A percentile compares a stretch with the other conserved stretches of the same genome.
Evolutionary conservation across 2,329 filamentous ascomycete genomes (phyloP).

Genomic region (Fusarium heterosporum): DNA sequence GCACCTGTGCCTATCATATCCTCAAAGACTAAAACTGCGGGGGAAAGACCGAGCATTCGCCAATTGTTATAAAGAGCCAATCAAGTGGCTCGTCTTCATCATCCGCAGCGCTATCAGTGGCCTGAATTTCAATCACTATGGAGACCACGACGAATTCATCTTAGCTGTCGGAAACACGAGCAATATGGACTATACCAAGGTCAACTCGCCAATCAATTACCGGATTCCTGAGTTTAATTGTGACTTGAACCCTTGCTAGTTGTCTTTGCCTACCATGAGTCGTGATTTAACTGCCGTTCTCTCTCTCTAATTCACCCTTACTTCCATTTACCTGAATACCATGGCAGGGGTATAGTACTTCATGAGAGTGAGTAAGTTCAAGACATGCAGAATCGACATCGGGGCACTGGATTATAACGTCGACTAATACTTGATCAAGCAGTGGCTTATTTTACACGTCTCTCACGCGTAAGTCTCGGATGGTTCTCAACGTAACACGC

Average conservation of each 20-base stretch:
- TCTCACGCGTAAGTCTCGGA: too few species aligned
- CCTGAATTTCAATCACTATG: constrained; percentile 35
- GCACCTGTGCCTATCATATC: neutral
- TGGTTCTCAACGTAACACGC: neutral
- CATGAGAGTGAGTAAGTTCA: neutral
- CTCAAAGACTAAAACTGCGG: neutral
- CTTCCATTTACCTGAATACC: neutral
- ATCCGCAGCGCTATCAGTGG: constrained; percentile 28
- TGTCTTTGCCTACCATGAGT: neutral
- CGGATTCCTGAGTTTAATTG: neutral
- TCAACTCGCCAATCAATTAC: neutral
- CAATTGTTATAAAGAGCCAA: constrained; percentile 11
- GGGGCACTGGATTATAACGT: neutral
- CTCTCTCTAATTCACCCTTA: neutral
- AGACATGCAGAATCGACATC: neutral
- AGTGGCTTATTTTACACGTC: neutral
- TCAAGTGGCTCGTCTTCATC: constrained; percentile 13
- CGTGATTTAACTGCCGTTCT: constrained; percentile 10
- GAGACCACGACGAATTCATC: constrained; percentile 10
- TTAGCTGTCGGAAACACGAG: constrained; percentile 3
- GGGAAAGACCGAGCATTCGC: neutral
- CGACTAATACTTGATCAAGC: neutral
- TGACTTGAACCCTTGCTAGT: neutral
- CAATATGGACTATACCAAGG: neutral
- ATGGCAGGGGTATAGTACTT: neutral